Evolutionary conservation across 2,329 filamentous ascomycete species (phyloP).

Genomic region (Apiospora saccharicola): DNA sequence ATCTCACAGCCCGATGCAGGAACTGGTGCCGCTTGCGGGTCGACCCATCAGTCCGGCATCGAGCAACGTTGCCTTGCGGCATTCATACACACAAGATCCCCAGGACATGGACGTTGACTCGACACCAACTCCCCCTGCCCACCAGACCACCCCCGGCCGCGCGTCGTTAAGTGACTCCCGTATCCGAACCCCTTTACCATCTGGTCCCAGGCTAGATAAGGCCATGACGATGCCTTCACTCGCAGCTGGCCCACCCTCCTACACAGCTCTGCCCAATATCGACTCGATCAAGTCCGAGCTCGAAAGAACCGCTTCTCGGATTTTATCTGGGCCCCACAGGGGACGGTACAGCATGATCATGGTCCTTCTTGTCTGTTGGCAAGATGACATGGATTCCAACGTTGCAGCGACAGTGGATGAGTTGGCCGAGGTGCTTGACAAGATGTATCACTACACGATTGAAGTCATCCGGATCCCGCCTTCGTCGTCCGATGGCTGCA

Average conservation of each 20-base stretch:
- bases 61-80: conserved; percentile 41
- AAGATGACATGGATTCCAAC: conserved; percentile 57
- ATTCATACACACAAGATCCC: conserved; percentile 52
- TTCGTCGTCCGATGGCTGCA: conserved; percentile 51
- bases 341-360: conserved; percentile 62
- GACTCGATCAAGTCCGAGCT: conserved; percentile 60
- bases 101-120: conserved; percentile 66
- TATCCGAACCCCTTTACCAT: conserved; percentile 63
- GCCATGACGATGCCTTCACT: conserved; percentile 48
- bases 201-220: conserved; percentile 62
- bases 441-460: conserved; percentile 59
- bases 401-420: conserved; percentile 54
- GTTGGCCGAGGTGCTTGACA: conserved; percentile 58
- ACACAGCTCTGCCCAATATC: conserved; percentile 53
- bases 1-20: conserved; percentile 60
- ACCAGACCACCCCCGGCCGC: conserved; percentile 42
- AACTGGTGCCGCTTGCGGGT: conserved; percentile 54
- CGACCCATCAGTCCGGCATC: conserved; percentile 57
- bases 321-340: conserved; percentile 58
- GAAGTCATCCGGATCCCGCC: conserved; percentile 59
- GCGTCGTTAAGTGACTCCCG: conserved; percentile 55
- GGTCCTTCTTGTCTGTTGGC: conserved; percentile 63
- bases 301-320: conserved; percentile 57
- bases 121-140: conserved; percentile 39
- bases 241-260: conserved; percentile 34